Conservation (phyloP, 257 asterid genomes). For the Orobanche coerulescens region DNA sequence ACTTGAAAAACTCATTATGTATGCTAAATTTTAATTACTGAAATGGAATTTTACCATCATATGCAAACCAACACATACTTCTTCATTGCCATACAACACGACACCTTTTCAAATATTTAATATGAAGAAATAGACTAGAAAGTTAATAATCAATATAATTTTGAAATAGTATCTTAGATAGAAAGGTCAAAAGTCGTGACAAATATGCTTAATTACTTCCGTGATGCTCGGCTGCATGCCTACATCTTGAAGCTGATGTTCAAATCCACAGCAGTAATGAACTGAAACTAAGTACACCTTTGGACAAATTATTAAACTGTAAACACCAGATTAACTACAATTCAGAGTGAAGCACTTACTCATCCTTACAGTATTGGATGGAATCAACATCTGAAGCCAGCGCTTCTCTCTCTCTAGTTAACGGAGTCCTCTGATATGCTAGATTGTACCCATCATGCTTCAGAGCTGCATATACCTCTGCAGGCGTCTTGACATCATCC, state of each 20-base stretch:
- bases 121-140: slow-evolving; percentile 3
- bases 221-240: slow-evolving; percentile 2
- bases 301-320: too few species aligned
- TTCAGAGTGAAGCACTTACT: slow-evolving; percentile 70
- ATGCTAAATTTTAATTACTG: neutral
- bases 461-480: slow-evolving; percentile 79
- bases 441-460: slow-evolving; percentile 55
- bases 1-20: neutral
- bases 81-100: neutral
- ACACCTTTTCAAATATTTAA: slow-evolving; percentile 16
- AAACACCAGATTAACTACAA: too few species aligned
- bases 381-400: slow-evolving; percentile 89
- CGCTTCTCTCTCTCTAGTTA: slow-evolving; percentile 95
- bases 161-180: neutral
- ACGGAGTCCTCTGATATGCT: slow-evolving; percentile 77
- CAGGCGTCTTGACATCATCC: slow-evolving; percentile 87
- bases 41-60: neutral
- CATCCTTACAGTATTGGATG: slow-evolving; percentile 79
- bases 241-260: slow-evolving; percentile 14
- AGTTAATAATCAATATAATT: neutral
- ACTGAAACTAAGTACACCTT: too few species aligned
- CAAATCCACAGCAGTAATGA: too few species aligned
- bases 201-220: slow-evolving; percentile 5
- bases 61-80: neutral
- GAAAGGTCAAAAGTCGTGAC: slow-evolving; percentile 8